Evolutionary conservation across 768 basidiomycete genomes (phyloP).

Genomic region (Fomitopsis pulvina): DNA sequence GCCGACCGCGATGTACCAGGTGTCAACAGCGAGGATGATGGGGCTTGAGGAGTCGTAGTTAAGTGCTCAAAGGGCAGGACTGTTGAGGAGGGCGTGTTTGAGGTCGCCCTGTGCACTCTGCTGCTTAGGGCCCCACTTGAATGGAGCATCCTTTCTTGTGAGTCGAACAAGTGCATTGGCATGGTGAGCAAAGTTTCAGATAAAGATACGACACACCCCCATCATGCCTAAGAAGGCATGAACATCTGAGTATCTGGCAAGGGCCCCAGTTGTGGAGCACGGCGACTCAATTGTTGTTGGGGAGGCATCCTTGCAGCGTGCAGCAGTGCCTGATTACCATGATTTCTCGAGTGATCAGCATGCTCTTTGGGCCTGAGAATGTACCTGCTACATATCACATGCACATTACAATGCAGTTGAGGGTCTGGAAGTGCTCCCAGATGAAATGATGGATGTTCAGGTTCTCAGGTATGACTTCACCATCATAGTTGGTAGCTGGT

Average conservation of each 20-base stretch:
- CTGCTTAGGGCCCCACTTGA: slow-evolving; percentile 13
- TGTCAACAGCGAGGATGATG: slow-evolving; percentile 21
- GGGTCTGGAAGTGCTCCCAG: slow-evolving; percentile 30
- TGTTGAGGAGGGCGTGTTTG: too few relatives aligned
- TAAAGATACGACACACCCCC: slow-evolving; percentile 17
- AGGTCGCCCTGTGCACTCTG: slow-evolving; percentile 7
- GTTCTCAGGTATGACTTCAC: slow-evolving; percentile 33
- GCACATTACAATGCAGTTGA: slow-evolving; percentile 31
- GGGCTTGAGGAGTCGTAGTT: slow-evolving; percentile 12
- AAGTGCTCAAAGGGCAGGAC: slow-evolving; percentile 15
- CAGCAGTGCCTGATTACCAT: slow-evolving; percentile 33
- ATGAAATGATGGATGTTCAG: slow-evolving; percentile 29
- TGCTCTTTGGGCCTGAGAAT: slow-evolving; percentile 30
- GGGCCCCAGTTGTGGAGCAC: slow-evolving; percentile 18
- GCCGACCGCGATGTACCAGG: slow-evolving; percentile 16
- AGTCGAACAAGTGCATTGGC: slow-evolving; percentile 14
- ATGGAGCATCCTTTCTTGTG: slow-evolving; percentile 16
- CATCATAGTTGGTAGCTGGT: slow-evolving; percentile 24
- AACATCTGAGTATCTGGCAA: slow-evolving; percentile 15
- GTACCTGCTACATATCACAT: slow-evolving; percentile 32
- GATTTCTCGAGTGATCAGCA: slow-evolving; percentile 21
- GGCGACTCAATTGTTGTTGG: slow-evolving; percentile 19
- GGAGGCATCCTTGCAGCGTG: slow-evolving; percentile 25
- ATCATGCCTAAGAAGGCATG: slow-evolving; percentile 20
- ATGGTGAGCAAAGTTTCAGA: slow-evolving; percentile 16